phyloP scores from a whole-genome alignment of 805 yeast species.

The Pichia scutulata region DNA sequence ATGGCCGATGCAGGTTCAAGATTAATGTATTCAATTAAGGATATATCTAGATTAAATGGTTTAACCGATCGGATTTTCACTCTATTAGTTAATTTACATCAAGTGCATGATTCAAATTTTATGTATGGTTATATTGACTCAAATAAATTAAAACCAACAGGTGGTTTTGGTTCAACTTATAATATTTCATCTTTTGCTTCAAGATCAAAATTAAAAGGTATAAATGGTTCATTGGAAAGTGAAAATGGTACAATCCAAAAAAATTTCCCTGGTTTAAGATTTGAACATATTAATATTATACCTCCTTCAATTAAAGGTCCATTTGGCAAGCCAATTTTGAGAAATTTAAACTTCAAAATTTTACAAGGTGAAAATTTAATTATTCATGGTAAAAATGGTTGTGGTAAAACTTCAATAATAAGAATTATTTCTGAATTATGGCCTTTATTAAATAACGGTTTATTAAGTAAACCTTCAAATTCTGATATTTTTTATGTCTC shows the following conservation, averaged over 20 bases:
- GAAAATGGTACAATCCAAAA: constrained; percentile 66
- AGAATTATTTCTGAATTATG: constrained; percentile 81
- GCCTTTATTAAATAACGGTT: constrained; percentile 75
- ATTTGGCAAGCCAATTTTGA: constrained; percentile 53
- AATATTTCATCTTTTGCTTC: constrained; percentile 28
- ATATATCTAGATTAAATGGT: constrained; percentile 84
- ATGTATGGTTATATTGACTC: constrained; percentile 34
- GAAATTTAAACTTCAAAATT: constrained; percentile 55
- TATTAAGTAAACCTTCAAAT: constrained; percentile 66
- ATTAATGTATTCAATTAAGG: constrained; percentile 90
- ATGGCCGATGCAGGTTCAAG: constrained; percentile 94
- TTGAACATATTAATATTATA: constrained; percentile 75
- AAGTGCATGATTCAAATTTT: constrained; percentile 62
- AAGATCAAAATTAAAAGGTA: constrained; percentile 15
- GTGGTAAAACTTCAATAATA: constrained; percentile 83
- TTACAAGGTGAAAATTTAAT: constrained; percentile 60
- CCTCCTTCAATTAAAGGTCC: constrained; percentile 60
- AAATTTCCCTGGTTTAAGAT: constrained; percentile 69
- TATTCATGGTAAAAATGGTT: constrained; percentile 80
- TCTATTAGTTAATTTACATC: constrained; percentile 67
- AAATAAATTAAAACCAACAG: constrained; percentile 10
- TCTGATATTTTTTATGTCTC: constrained; percentile 73
- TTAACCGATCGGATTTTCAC: constrained; percentile 81
- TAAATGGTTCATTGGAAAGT: background rate
- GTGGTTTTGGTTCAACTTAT: constrained; percentile 27